Evolutionary conservation across 352 stramenopile genomes (phyloP).

Genomic region (Globisporangium paroecandrum): DNA sequence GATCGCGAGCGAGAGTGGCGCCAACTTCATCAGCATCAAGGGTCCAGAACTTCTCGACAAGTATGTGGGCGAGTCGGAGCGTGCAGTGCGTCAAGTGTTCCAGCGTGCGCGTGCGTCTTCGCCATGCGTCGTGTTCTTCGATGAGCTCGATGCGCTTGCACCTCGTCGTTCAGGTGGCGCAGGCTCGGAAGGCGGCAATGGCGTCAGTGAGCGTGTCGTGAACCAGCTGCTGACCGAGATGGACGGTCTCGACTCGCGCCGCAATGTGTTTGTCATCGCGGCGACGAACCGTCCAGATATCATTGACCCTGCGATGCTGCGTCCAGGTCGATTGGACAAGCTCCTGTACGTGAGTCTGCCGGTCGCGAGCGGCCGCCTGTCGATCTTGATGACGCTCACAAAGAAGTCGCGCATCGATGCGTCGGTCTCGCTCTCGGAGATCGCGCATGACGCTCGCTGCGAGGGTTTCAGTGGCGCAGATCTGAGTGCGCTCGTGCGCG

Average conservation of each 20-base stretch:
- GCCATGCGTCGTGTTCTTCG: conserved; percentile 99
- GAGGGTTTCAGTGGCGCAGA: conserved; percentile 97
- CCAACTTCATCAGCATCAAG: conserved; percentile 99
- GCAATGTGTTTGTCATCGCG: conserved; percentile 96
- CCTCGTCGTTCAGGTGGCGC: conserved; percentile 84
- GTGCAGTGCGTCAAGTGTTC: conserved; percentile 95
- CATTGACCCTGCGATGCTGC: conserved; percentile 99
- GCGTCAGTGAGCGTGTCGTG: conserved; percentile 92
- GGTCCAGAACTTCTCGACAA: conserved; percentile 99
- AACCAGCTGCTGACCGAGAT: conserved; percentile 99
- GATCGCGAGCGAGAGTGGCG: conserved; percentile 96
- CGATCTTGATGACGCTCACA: conserved; percentile 93
- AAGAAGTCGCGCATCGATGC: conserved; percentile 62
- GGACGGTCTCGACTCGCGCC: conserved; percentile 96
- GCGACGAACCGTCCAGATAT: conserved; percentile 97
- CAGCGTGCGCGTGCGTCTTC: conserved; percentile 95
- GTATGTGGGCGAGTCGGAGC: conserved; percentile 98
- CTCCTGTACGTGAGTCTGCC: conserved; percentile 98
- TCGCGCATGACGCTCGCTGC: conserved; percentile 88
- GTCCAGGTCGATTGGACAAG: conserved; percentile 97
- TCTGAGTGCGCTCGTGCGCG: conserved; percentile 94
- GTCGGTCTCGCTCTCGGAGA: conserved; percentile 84
- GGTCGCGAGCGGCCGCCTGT: conserved; percentile 50
- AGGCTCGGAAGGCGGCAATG: conserved; percentile 72
- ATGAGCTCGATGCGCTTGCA: conserved; percentile 98